Evolutionary conservation across 208 protist species (phyloP).

Genomic region (Leishmania major): DNA sequence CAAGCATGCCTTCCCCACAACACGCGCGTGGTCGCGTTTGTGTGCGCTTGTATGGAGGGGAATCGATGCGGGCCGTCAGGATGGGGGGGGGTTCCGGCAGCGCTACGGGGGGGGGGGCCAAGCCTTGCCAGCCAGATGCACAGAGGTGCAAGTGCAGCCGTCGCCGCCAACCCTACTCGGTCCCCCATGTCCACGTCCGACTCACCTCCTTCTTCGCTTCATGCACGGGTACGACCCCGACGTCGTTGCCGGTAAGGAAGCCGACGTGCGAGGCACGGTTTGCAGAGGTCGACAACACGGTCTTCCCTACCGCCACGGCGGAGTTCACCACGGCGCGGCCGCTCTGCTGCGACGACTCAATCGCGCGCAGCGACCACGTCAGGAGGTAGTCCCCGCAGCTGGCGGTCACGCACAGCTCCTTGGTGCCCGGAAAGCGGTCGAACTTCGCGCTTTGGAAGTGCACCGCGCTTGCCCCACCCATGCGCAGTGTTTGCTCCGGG

Average conservation of each 20-base stretch:
- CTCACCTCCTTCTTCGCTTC: slow-evolving; percentile 26
- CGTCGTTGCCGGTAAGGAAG: slow-evolving; percentile 29
- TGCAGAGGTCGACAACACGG: slow-evolving; percentile 32
- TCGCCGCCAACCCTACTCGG: slow-evolving; percentile 6
- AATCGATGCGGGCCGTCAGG: not conserved
- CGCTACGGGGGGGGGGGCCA: not conserved
- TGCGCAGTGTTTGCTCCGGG: slow-evolving; percentile 33
- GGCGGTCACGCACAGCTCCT: slow-evolving; percentile 56
- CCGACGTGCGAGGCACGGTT: slow-evolving; percentile 31
- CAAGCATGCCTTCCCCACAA: not conserved
- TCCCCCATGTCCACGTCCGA: slow-evolving; percentile 35
- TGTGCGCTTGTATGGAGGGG: not conserved
- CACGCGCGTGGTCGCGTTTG: not conserved
- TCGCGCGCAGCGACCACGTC: slow-evolving; percentile 59
- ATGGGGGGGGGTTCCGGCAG: not conserved
- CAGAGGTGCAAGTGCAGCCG: not conserved
- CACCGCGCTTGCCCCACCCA: slow-evolving; percentile 48
- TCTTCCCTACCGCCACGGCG: slow-evolving; percentile 26
- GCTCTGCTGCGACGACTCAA: slow-evolving; percentile 37
- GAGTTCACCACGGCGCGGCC: slow-evolving; percentile 33
- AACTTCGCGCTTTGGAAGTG: slow-evolving; percentile 50
- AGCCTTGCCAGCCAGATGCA: not conserved
- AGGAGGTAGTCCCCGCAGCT: slow-evolving; percentile 48
- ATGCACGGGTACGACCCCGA: slow-evolving; percentile 30
- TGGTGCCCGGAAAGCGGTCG: slow-evolving; percentile 35